Evolutionary conservation across 352 stramenopile species (phyloP).

Genomic region (Phytopythium boreale): DNA sequence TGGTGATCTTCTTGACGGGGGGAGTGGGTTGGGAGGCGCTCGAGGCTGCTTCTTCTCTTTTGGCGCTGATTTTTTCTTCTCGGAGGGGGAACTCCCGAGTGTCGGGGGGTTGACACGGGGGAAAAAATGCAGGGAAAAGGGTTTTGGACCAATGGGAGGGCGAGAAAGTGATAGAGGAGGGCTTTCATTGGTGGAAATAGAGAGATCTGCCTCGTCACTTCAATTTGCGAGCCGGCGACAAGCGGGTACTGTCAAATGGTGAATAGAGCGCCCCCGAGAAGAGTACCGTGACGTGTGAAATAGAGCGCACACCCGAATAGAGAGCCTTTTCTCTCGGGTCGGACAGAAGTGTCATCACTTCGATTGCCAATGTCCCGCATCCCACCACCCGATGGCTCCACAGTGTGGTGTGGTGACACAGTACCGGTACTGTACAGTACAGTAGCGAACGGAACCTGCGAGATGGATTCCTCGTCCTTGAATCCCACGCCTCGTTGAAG

Average conservation of each 20-base stretch:
- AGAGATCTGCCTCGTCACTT: not conserved
- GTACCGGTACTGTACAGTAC: too few relatives aligned
- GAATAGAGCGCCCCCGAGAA: not conserved
- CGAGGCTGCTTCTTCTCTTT: conserved; percentile 10
- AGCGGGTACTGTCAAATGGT: not conserved
- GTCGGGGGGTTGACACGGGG: not conserved
- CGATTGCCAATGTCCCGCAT: not conserved
- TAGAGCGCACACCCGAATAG: not conserved
- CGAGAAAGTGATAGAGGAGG: not conserved
- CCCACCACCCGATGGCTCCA: too few relatives aligned
- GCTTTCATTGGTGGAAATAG: not conserved
- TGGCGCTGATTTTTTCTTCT: conserved; percentile 4
- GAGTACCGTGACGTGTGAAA: not conserved
- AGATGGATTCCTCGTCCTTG: too few relatives aligned
- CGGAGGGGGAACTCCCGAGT: not conserved
- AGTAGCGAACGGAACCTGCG: too few relatives aligned
- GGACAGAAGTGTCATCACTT: not conserved
- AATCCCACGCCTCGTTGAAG: too few relatives aligned
- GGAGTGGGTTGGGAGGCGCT: not conserved
- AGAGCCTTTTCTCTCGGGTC: not conserved
- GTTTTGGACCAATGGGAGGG: not conserved
- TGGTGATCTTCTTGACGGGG: conserved; percentile 8
- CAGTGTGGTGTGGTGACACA: too few relatives aligned
- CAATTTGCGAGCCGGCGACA: not conserved
- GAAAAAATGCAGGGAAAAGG: not conserved